Conservation (phyloP, 768 basidiomycete genomes). For the Boletus rufocinnamomeus region DNA sequence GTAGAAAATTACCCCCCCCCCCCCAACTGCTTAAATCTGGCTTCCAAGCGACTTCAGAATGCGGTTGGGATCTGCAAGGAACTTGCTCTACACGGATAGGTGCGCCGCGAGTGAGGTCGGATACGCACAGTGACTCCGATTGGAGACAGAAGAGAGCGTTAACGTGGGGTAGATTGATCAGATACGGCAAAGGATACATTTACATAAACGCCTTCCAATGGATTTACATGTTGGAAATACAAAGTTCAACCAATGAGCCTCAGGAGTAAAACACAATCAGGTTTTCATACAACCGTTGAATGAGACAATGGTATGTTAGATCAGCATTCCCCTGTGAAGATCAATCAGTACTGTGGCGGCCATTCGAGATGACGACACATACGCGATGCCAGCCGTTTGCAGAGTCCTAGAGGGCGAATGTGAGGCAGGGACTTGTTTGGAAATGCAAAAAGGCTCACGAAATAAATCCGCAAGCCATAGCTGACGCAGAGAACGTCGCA, state of each 20-base stretch:
- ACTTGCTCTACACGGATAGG: not conserved
- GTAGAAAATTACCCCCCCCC: no score
- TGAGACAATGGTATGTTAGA: slow-evolving; percentile 33
- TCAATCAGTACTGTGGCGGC: slow-evolving; percentile 13
- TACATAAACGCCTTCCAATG: not conserved
- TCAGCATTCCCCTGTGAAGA: slow-evolving; percentile 46
- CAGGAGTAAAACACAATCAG: not conserved
- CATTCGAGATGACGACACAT: slow-evolving; percentile 28
- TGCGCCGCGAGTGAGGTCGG: no score
- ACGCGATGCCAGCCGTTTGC: slow-evolving; percentile 62
- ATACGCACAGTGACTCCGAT: no score
- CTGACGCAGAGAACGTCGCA: slow-evolving; percentile 64
- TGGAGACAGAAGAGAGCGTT: not conserved
- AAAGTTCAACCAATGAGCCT: not conserved
- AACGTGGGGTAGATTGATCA: not conserved
- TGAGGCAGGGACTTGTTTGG: not conserved
- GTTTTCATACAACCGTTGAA: not conserved
- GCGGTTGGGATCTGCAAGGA: not conserved
- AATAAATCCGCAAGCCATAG: slow-evolving; percentile 71
- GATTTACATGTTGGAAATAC: slow-evolving; percentile 1
- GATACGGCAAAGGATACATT: not conserved
- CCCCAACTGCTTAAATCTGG: no score
- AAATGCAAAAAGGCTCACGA: slow-evolving; percentile 33
- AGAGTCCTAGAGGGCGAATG: slow-evolving; percentile 39
- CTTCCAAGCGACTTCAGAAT: not conserved